Evolutionary conservation across 75 land plant species (phyloP), one percentile per base, ranked within the genome.

Genomic region (Larix kaempferi): DNA sequence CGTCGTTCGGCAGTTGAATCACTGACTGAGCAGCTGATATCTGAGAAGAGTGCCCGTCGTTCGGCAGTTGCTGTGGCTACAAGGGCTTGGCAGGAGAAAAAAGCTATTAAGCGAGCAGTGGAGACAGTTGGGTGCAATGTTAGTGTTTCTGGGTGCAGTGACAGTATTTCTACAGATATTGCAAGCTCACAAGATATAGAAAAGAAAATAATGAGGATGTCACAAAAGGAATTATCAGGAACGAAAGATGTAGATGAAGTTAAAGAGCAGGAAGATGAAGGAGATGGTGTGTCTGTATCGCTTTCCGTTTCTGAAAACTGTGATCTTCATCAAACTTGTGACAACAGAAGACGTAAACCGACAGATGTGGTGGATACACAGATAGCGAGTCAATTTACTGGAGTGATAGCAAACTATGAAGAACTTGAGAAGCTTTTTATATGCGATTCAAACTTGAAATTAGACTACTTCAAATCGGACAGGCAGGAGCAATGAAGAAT

Each of bases 361-460:
- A 98, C 99, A 17, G 91, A 95, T 82, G 92, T 85, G 56, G 88
- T 81, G 35, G 91, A 98, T 82, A 88, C 88, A 49, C 91, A 90
- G 76, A 44, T 85, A 39, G 92, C 92, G 19, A 94, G 99, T 78
- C 90, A 94, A 76, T 88, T 97, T 83, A 82, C 88, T 69, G 98
- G 98, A 14, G 74, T 97, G 69, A 86, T 85, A 69, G 98, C 97
- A 62, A 85, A 97, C 74, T 94, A 89, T 88, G 92, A 91, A 78
- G 99, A 98, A n/a, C 84, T 97, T 75, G 98, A 97, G 59, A 86
- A 78, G 33, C 90, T 97, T n/a, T 89, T 89, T 14, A 92, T 94
- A 63, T 58, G 82, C 74, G 97, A 96, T 78, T 76, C 83, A 63
- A 94, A 92, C 77, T 96, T 96, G 67, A 74, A 86, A 59, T 56